Conservation (phyloP, 176 grass and related monocot species). For the Alloteropsis semialata region DNA sequence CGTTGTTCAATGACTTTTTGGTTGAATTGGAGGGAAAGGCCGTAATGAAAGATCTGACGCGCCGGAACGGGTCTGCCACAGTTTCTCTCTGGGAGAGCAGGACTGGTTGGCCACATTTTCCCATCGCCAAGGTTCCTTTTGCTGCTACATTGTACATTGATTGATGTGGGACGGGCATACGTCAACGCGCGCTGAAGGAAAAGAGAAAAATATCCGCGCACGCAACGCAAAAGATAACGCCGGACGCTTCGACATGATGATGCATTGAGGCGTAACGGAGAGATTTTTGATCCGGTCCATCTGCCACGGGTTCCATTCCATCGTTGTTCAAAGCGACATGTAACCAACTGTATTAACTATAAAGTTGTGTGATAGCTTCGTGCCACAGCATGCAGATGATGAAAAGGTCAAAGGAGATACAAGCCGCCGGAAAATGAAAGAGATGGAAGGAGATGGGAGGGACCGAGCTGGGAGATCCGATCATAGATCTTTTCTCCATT, state of each 20-base stretch:
- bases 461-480: not conserved
- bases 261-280: slow-evolving; percentile 17
- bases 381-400: not conserved
- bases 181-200: not conserved
- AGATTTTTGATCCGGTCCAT: not conserved
- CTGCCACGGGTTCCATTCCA: not conserved
- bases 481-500: no score
- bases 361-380: not conserved
- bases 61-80: no score
- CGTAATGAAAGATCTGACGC: no score
- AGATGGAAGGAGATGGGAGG: not conserved
- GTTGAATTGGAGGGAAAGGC: no score
- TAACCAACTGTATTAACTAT: slow-evolving; percentile 26
- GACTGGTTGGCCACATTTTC: not conserved
- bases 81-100: not conserved
- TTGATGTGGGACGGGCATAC: not conserved
- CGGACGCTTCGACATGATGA: not conserved
- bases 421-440: not conserved
- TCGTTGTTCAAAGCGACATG: slow-evolving; percentile 17
- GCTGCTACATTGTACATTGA: no score
- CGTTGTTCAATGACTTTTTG: no score
- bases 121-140: not conserved
- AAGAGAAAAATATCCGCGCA: not conserved
- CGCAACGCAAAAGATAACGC: not conserved
- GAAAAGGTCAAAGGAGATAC: not conserved